Evolutionary conservation across 257 asterid genomes (phyloP).

Genomic region (Lantana camara): DNA sequence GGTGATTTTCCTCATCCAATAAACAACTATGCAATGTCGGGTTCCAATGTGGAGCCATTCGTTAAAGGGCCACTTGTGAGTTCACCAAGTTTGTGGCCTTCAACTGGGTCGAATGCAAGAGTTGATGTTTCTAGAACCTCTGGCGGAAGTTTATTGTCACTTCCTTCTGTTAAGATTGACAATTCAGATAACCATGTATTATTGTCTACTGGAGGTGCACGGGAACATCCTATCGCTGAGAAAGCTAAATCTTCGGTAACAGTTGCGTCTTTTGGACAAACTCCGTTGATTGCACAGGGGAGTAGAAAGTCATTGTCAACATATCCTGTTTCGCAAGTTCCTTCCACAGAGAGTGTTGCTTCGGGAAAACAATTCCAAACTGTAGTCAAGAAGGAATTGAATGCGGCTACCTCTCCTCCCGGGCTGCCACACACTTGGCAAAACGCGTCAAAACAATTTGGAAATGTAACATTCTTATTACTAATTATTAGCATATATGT

Average conservation of each 20-base stretch:
- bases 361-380: constrained; percentile 43
- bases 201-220: constrained; percentile 41
- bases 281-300: constrained; percentile 36
- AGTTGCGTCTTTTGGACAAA: constrained; percentile 45
- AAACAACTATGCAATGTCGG: constrained; percentile 35
- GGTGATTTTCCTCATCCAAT: constrained; percentile 39
- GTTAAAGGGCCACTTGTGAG: constrained; percentile 37
- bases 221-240: constrained; percentile 39
- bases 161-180: constrained; percentile 33
- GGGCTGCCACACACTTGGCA: constrained; percentile 43
- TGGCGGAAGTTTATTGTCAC: constrained; percentile 33
- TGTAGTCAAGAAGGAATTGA: constrained; percentile 42
- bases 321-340: constrained; percentile 38
- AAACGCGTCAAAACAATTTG: constrained; percentile 62
- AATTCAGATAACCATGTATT: constrained; percentile 37
- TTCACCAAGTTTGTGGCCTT: constrained; percentile 39
- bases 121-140: constrained; percentile 34
- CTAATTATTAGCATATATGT: constrained; percentile 23
- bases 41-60: constrained; percentile 36
- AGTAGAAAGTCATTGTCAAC: constrained; percentile 38
- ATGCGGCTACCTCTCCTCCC: constrained; percentile 32
- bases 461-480: constrained; percentile 53
- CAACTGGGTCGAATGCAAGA: constrained; percentile 38
- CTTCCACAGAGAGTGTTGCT: constrained; percentile 38
- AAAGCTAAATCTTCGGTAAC: constrained; percentile 36